These are phyloP conservation scores for Lippia alba DNA, from an alignment of 305 asterid species.

Conservation along the genomic window DNA sequence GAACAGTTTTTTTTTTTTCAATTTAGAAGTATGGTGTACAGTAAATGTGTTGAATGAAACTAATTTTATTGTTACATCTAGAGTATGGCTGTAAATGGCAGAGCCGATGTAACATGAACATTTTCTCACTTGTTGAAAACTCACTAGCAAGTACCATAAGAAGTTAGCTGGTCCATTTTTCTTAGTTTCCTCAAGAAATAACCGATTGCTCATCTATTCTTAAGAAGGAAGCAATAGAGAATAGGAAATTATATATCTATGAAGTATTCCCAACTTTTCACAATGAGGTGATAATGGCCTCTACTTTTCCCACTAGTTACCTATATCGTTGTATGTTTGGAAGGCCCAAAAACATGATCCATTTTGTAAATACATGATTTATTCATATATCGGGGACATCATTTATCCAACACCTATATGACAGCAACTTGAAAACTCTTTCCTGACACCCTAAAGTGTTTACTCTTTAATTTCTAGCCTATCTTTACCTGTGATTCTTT, in stretches of 20 bases:
- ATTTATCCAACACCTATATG: background rate
- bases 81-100: no score
- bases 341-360: background rate
- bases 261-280: constrained; percentile 1
- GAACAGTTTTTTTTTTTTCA: no score
- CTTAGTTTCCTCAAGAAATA: background rate
- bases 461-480: background rate
- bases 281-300: background rate
- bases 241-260: background rate
- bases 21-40: background rate
- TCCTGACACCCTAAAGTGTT: background rate
- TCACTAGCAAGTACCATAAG: no score
- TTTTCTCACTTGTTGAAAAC: background rate
- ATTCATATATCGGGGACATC: background rate
- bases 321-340: background rate
- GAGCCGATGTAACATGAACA: no score
- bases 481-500: background rate
- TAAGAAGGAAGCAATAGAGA: background rate
- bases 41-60: no score
- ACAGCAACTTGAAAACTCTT: background rate
- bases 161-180: background rate
- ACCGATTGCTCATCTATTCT: background rate
- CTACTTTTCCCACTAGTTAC: background rate
- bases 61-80: no score
- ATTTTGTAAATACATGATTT: background rate